A percentile compares a stretch with the other conserved stretches of the same genome.
Conservation (phyloP, 257 asterid genomes). For the Primulina eburnea region DNA sequence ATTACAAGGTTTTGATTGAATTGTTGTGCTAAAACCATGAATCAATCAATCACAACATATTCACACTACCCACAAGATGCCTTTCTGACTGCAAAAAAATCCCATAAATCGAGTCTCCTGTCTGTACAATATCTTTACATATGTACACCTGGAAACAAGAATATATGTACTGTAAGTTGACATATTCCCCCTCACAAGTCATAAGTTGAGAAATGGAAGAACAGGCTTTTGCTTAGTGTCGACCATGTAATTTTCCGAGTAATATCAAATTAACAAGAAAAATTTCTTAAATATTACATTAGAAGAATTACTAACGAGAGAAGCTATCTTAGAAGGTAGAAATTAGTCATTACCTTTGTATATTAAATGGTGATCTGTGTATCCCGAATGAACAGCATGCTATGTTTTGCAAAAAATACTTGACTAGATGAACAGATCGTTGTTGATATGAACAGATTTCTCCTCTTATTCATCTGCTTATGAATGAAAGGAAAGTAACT, state of each 20-base stretch:
- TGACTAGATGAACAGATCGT: constrained; percentile 19
- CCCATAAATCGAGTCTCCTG: constrained; percentile 22
- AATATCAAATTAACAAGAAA: no score
- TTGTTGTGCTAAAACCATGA: constrained; percentile 20
- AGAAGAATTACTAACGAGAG: background rate
- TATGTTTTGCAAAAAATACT: background rate
- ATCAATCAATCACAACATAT: constrained; percentile 23
- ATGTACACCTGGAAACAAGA: constrained; percentile 1
- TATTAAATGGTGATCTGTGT: constrained; percentile 15
- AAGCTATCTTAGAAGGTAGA: background rate
- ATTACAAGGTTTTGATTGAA: constrained; percentile 23
- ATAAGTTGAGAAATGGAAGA: background rate
- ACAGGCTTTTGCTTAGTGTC: background rate
- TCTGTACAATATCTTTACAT: constrained; percentile 31
- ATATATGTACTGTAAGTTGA: background rate
- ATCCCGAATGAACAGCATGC: constrained; percentile 18
- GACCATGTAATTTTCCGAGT: background rate
- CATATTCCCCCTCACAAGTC: background rate
- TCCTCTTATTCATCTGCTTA: constrained; percentile 6
- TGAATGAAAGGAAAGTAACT: background rate
- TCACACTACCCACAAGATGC: constrained; percentile 43
- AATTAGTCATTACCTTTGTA: constrained; percentile 14
- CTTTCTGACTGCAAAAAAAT: constrained; percentile 24
- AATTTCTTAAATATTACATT: no score
- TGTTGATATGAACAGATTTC: constrained; percentile 1